These are phyloP conservation scores for Dictyostelium intermedium DNA, from an alignment of 78 protist genomes.

Conservation along the genomic window DNA sequence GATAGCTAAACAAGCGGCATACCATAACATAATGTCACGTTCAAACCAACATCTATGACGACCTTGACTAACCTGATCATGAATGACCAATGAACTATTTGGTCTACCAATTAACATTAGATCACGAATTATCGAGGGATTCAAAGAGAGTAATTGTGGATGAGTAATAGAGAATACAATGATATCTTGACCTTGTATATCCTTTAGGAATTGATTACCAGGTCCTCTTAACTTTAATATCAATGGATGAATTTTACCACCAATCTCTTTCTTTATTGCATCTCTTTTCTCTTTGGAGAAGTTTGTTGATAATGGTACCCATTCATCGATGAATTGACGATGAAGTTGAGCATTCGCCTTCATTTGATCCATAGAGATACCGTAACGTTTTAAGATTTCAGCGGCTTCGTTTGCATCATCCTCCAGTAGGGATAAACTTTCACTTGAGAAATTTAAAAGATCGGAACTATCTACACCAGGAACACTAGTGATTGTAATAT, in stretches of 20 bases:
- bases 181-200: slow-evolving; percentile 69
- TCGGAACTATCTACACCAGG: slow-evolving; percentile 68
- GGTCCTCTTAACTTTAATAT: slow-evolving; percentile 48
- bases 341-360: slow-evolving; percentile 63
- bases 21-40: slow-evolving; percentile 73
- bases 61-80: slow-evolving; percentile 70
- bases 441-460: slow-evolving; percentile 60
- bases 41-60: slow-evolving; percentile 74
- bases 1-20: slow-evolving; percentile 51
- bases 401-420: slow-evolving; percentile 57
- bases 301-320: slow-evolving; percentile 59
- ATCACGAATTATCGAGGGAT: slow-evolving; percentile 47
- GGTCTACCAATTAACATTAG: slow-evolving; percentile 76
- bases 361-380: slow-evolving; percentile 74
- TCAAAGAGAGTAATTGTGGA: slow-evolving; percentile 36
- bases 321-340: slow-evolving; percentile 65
- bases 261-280: slow-evolving; percentile 9
- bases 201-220: slow-evolving; percentile 42
- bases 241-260: slow-evolving; percentile 56
- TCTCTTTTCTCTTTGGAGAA: not conserved
- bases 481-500: slow-evolving; percentile 74
- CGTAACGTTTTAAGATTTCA: slow-evolving; percentile 5
- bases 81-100: slow-evolving; percentile 30
- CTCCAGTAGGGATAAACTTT: slow-evolving; percentile 48
- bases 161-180: slow-evolving; percentile 65